These are phyloP conservation scores for Tuber melanosporum DNA, from an alignment of 495 filamentous ascomycete genomes.

Conservation along the genomic window DNA sequence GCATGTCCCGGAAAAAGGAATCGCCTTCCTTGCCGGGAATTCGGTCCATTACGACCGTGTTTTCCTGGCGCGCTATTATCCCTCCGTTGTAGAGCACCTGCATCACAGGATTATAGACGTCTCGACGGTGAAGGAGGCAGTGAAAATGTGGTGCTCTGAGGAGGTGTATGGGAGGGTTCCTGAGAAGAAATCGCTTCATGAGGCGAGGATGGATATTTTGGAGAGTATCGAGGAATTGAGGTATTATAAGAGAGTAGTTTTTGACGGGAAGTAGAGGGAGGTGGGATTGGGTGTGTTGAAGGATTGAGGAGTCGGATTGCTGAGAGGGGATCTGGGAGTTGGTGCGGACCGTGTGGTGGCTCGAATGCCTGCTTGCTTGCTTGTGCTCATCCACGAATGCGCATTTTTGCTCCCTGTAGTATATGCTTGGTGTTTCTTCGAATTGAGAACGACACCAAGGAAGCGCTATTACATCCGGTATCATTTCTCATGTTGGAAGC, in stretches of 20 bases:
- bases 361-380: not conserved
- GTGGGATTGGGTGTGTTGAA: too few relatives aligned
- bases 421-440: not conserved
- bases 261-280: conserved; percentile 44
- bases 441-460: not conserved
- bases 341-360: not conserved
- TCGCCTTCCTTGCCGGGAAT: conserved; percentile 78
- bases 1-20: conserved; percentile 57
- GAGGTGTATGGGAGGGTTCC: conserved; percentile 57
- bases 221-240: conserved; percentile 89
- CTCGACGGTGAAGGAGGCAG: conserved; percentile 82
- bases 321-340: not conserved
- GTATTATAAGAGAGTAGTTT: conserved; percentile 66
- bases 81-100: conserved; percentile 62
- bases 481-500: not conserved
- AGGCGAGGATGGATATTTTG: conserved; percentile 81
- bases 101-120: conserved; percentile 91
- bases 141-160: conserved; percentile 66
- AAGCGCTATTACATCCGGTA: not conserved
- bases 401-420: not conserved
- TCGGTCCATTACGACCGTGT: conserved; percentile 82
- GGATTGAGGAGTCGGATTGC: not conserved
- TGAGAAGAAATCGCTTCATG: conserved; percentile 66
- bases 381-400: not conserved
- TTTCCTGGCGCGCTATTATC: conserved; percentile 69